Evolutionary conservation across 495 filamentous ascomycete species (phyloP), one percentile per base, ranked within the genome.

Genomic region (Hypoxylon rickii): DNA sequence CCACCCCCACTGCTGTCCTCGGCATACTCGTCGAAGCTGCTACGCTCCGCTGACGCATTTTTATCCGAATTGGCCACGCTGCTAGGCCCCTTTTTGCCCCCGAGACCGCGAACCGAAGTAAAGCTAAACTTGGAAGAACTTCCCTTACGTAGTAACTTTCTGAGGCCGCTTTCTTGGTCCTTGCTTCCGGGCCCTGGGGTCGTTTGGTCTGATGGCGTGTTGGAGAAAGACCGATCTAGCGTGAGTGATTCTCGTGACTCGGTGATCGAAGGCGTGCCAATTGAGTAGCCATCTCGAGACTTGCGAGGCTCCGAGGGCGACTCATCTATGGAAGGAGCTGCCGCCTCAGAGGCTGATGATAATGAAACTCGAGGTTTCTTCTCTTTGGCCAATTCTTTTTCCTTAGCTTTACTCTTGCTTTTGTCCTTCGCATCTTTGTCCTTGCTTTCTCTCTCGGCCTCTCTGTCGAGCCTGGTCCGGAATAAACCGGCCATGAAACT

Each of bases 91-190:
- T 86, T 87, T 69, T 87, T 89, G 42, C 83, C 81, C 58, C 89
- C 86, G 11, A 79, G 58, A 10, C 75, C 73, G 3, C 66, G 53
- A n/a, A 68, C 66, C 58, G 86, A 88, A 4, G 87, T 81, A 17
- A 85, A 71, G 63, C 84, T 87, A 71, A 91, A 91, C 70, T 91
- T 92, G 68, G 86, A 83, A 15, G 87, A 88, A 70, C 86, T 89
- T 48, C 88, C 82, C 65, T 92, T 92, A 40, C 89, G 85, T 17
- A 88, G 86, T 53, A 92, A 82, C 65, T 89, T 88, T 53, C 85
- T 80, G 33, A 90, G 80, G 2, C 83, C 76, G 48, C 72, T 75
- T 49, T 79, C 77, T 33, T 71, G 65, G 47, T 82, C 78, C 47
- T 81, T 76, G 44, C 48, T 63, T 34, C 70, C 72, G 43, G 61